Evolutionary conservation across 768 basidiomycete species (phyloP).

Genomic region (Russula olivacea): DNA sequence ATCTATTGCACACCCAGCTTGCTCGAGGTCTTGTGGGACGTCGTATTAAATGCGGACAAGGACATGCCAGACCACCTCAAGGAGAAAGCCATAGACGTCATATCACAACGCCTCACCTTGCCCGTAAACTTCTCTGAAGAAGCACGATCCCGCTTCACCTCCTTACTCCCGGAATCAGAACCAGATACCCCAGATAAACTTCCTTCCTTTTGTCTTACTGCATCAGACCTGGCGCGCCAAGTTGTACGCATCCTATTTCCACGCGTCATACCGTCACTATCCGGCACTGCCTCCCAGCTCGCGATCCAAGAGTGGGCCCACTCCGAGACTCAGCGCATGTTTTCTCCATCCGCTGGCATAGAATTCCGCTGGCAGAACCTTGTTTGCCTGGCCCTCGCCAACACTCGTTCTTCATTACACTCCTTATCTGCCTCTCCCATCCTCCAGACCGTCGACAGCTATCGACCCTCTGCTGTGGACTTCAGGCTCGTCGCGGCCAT

Average conservation of each 20-base stretch:
- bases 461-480: slow-evolving; percentile 14
- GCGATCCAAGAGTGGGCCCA: slow-evolving; percentile 20
- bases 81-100: slow-evolving; percentile 33
- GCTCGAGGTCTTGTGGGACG: slow-evolving; percentile 39
- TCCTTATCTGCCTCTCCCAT: slow-evolving; percentile 1
- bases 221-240: slow-evolving; percentile 16
- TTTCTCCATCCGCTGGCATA: slow-evolving; percentile 7
- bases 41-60: slow-evolving; percentile 32
- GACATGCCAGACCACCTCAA: slow-evolving; percentile 31
- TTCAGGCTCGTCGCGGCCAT: slow-evolving; percentile 21
- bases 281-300: slow-evolving; percentile 17
- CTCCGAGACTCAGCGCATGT: slow-evolving; percentile 17
- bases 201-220: slow-evolving; percentile 22
- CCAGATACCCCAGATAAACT: slow-evolving; percentile 7
- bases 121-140: slow-evolving; percentile 25
- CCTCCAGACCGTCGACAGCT: background rate
- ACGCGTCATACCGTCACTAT: slow-evolving; percentile 5
- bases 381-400: slow-evolving; percentile 22
- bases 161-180: slow-evolving; percentile 1
- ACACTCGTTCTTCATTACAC: slow-evolving; percentile 5
- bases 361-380: slow-evolving; percentile 24
- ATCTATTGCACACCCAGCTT: slow-evolving; percentile 34
- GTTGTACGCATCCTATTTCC: slow-evolving; percentile 21
- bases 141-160: background rate
- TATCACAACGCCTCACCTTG: slow-evolving; percentile 34